A percentile compares a stretch with the other conserved stretches of the same genome.
phyloP scores from a whole-genome alignment of 2,329 filamentous ascomycete genomes.

The Aureobasidium sp. region DNA sequence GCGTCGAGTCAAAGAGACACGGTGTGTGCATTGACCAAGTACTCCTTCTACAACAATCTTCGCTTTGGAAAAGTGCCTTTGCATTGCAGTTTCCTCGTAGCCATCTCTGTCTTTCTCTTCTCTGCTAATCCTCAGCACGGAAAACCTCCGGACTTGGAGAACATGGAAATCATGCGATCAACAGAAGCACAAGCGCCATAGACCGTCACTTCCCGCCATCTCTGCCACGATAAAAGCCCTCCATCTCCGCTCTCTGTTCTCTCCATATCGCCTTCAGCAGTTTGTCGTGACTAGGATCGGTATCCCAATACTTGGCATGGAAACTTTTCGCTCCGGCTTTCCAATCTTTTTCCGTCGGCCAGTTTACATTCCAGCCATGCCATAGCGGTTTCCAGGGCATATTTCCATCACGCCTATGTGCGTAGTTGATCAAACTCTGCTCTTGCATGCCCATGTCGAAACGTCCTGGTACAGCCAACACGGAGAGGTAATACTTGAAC shows the following conservation, averaged over 20 bases:
- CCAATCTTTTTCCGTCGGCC: constrained; percentile 30
- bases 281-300: constrained; percentile 25
- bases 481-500: constrained; percentile 29
- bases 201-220: constrained; percentile 11
- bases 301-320: constrained; percentile 34
- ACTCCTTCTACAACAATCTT: too few relatives aligned
- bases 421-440: constrained; percentile 33
- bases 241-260: constrained; percentile 28
- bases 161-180: too few relatives aligned
- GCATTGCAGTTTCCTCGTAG: not conserved
- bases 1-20: too few relatives aligned
- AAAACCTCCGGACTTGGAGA: not conserved
- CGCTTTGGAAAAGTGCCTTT: not conserved
- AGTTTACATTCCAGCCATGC: constrained; percentile 32
- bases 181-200: too few relatives aligned
- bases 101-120: not conserved
- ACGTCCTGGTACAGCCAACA: constrained; percentile 24
- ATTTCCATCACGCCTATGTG: constrained; percentile 28
- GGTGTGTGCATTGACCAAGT: too few relatives aligned
- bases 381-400: constrained; percentile 33
- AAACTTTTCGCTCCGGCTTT: constrained; percentile 27
- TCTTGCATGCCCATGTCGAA: constrained; percentile 28
- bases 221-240: constrained; percentile 25
- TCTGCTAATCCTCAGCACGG: not conserved
- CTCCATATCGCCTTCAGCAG: constrained; percentile 27